phyloP scores from a whole-genome alignment of 2,329 filamentous ascomycete genomes.

The Sporothrix sp. region DNA sequence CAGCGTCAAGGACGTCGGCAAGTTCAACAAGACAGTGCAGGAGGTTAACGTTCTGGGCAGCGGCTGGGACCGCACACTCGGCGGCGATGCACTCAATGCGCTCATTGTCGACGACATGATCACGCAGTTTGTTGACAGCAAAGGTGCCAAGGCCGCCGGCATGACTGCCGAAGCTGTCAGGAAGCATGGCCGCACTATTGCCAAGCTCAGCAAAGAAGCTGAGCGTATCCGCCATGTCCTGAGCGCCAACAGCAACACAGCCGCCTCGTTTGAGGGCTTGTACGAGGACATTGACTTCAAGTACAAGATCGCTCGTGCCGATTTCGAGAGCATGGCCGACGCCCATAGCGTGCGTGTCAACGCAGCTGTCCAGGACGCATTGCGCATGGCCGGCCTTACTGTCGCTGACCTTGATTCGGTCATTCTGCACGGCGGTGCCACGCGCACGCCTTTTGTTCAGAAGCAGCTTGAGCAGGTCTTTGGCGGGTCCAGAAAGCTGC shows the following conservation, averaged over 20 bases:
- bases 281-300: conserved; percentile 90
- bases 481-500: conserved; percentile 66
- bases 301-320: conserved; percentile 71
- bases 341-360: conserved; percentile 58
- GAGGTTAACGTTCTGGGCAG: conserved; percentile 82
- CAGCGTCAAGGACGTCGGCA: conserved; percentile 81
- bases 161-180: conserved; percentile 55
- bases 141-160: conserved; percentile 54
- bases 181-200: conserved; percentile 70
- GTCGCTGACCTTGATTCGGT: conserved; percentile 74
- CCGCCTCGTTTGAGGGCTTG: conserved; percentile 74
- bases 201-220: conserved; percentile 88
- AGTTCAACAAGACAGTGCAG: conserved; percentile 92
- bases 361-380: conserved; percentile 60
- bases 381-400: conserved; percentile 62
- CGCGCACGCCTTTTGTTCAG: conserved; percentile 90
- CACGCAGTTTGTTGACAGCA: conserved; percentile 61
- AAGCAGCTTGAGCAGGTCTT: conserved; percentile 70
- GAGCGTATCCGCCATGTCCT: conserved; percentile 80
- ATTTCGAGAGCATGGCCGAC: conserved; percentile 72
- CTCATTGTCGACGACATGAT: conserved; percentile 87
- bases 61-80: conserved; percentile 83
- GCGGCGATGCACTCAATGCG: conserved; percentile 80
- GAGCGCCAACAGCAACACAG: conserved; percentile 81
- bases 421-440: conserved; percentile 84